Percentiles rank a stretch among this genome's conserved stretches.
Evolutionary conservation across 352 stramenopile species (phyloP).

Genomic region (Phytophthora kernoviae): DNA sequence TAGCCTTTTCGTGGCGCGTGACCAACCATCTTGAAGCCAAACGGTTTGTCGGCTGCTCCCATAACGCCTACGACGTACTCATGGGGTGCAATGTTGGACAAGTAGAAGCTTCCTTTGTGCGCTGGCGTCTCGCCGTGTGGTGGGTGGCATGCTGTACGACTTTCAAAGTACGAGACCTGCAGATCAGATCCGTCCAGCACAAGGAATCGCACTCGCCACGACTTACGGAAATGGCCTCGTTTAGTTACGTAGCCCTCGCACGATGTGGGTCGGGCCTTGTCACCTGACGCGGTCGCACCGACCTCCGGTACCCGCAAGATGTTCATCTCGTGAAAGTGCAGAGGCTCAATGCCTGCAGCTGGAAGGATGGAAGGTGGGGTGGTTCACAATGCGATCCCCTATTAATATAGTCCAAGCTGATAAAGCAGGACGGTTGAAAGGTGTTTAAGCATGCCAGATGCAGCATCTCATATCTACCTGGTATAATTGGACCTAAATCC

Average conservation of each 20-base stretch:
- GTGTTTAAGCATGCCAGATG: not conserved
- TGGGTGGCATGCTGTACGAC: conserved; percentile 54
- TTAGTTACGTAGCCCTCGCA: conserved; percentile 90
- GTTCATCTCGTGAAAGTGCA: conserved; percentile 43
- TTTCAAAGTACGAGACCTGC: conserved; percentile 78
- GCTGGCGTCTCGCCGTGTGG: conserved; percentile 7
- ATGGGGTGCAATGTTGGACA: conserved; percentile 79
- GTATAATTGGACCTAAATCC: conserved; percentile 30
- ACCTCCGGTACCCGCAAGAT: conserved; percentile 55
- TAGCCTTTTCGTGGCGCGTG: conserved; percentile 78
- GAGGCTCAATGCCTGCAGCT: not conserved
- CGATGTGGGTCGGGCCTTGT: conserved; percentile 66
- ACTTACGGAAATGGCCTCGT: conserved; percentile 84
- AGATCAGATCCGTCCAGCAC: conserved; percentile 75
- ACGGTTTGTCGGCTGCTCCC: conserved; percentile 71
- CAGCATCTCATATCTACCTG: conserved; percentile 18
- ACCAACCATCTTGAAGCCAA: conserved; percentile 86
- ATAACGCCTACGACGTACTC: conserved; percentile 78
- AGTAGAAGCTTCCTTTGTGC: conserved; percentile 75
- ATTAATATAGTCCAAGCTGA: conserved; percentile 23
- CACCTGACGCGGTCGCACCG: conserved; percentile 20
- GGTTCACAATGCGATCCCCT: conserved; percentile 8
- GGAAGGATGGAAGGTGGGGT: conserved; percentile 14
- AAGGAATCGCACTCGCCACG: conserved; percentile 81
- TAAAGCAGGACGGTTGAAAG: conserved; percentile 1